These are phyloP conservation scores for Beauveria sp. DNA, from an alignment of 2,329 filamentous ascomycete species.

Conservation along the genomic window DNA sequence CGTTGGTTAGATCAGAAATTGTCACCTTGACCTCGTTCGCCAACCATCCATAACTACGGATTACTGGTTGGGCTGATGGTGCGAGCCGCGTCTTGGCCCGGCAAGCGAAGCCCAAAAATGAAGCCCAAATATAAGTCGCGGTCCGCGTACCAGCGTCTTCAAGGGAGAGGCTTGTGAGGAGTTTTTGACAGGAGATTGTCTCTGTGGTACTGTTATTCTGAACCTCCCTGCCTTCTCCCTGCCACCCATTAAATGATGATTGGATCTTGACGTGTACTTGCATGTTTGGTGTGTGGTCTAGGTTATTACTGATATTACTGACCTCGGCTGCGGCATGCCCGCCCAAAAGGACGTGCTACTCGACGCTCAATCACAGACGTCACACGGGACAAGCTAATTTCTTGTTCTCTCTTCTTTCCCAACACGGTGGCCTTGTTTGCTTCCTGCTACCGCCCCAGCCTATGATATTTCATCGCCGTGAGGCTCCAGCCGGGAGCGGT, in stretches of 20 bases:
- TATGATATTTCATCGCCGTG: background rate
- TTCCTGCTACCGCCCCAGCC: background rate
- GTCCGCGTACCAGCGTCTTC: too few relatives aligned
- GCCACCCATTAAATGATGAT: too few relatives aligned
- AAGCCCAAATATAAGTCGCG: too few relatives aligned
- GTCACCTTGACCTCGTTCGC: too few relatives aligned
- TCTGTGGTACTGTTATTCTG: background rate
- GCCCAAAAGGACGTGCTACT: background rate
- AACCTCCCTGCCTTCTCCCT: too few relatives aligned
- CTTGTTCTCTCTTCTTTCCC: background rate
- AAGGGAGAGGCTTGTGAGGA: too few relatives aligned
- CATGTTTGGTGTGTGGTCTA: background rate
- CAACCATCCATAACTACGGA: too few relatives aligned
- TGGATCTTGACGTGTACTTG: background rate
- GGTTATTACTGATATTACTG: background rate
- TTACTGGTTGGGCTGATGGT: too few relatives aligned
- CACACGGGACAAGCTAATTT: background rate
- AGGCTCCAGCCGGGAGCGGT: too few relatives aligned
- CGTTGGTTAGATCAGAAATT: too few relatives aligned
- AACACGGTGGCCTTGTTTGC: background rate
- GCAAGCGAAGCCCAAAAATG: too few relatives aligned
- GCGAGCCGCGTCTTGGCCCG: too few relatives aligned
- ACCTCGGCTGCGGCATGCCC: background rate
- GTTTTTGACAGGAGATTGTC: background rate
- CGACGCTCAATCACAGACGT: background rate